phyloP scores from a whole-genome alignment of 805 yeast species.

The Zygosaccharomyces lentus region DNA sequence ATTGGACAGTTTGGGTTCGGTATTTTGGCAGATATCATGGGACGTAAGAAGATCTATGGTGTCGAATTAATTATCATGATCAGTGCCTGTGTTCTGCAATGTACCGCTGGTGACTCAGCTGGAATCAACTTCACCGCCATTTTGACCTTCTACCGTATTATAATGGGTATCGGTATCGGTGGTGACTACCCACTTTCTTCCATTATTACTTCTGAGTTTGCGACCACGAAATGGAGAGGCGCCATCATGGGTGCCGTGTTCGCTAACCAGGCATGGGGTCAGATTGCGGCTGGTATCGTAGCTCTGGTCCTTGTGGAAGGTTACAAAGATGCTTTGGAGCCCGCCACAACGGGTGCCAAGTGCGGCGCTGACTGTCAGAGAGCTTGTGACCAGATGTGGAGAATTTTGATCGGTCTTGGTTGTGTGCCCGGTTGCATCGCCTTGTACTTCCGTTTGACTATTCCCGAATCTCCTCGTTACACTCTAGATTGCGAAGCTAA shows the following conservation, averaged over 20 bases:
- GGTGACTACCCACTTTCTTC: slow-evolving; percentile 95
- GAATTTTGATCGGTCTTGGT: slow-evolving; percentile 84
- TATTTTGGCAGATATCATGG: slow-evolving; percentile 70
- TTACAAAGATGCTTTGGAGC: slow-evolving; percentile 58
- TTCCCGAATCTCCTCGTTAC: slow-evolving; percentile 93
- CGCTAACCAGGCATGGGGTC: slow-evolving; percentile 97
- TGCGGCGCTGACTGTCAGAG: slow-evolving; percentile 65
- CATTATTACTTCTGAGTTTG: slow-evolving; percentile 87
- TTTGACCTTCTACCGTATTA: slow-evolving; percentile 70
- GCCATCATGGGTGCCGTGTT: slow-evolving; percentile 95
- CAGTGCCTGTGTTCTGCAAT: slow-evolving; percentile 71
- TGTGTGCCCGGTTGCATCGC: slow-evolving; percentile 84
- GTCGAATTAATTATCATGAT: slow-evolving; percentile 81
- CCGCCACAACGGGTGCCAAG: slow-evolving; percentile 49
- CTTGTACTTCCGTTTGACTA: slow-evolving; percentile 85
- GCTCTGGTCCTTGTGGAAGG: slow-evolving; percentile 73
- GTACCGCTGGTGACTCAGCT: slow-evolving; percentile 65
- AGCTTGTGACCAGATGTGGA: slow-evolving; percentile 94
- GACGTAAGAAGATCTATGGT: slow-evolving; percentile 88
- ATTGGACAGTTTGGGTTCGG: slow-evolving; percentile 88
- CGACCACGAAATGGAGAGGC: slow-evolving; percentile 97
- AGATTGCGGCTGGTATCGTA: slow-evolving; percentile 79
- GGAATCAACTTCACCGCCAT: slow-evolving; percentile 72
- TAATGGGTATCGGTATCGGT: slow-evolving; percentile 96
- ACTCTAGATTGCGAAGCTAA: slow-evolving; percentile 68